Base-by-base conservation (phyloP, 768 basidiomycete genomes). In the Xerocomellus intermedius region DNA sequence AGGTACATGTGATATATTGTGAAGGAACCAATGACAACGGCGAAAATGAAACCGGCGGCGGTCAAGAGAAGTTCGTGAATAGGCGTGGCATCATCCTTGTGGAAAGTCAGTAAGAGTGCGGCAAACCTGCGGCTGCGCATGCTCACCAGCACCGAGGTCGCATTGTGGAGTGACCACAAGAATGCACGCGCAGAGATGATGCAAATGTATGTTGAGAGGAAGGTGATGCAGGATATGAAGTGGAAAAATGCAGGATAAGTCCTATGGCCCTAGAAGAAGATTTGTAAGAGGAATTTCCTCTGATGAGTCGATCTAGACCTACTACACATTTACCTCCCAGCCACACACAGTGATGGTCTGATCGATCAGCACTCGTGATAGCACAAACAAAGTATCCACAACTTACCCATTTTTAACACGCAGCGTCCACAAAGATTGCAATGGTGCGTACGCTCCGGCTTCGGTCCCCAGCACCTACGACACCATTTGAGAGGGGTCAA, bases 271-370 rank as follows among this genome's bases (percentile, higher is more conserved):
- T 92, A 44, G 32, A 33, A 58, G 46, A 55, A 48, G 42, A 43
- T 37, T 9, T 21, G 35, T 36, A 35, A 42, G 51, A 48, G 8
- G 4, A 21, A 44, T 26, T 50, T 36, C 8, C 26, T 42, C 7
- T 8, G 12, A 48, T 17, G n/a, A n/a, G 16, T 38, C 9, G 17
- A 32, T 3, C 19, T 19, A 10, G 21, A 64, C 86, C 68, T 67
- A 89, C 90, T 54, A 94, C 80, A 69, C 91, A 94, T 66, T 78
- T 86, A 43, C 78, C 73, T 36, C 85, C 91, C 22, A 93, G 73
- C 91, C 91, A 94, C 7, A 86, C 87, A 65, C 91, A 94, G 64
- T 94, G 91, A 63, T 93, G 91, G 68, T 94, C 90, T 92, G 61
- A 50, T 42, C 50, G 48, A 43, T 62, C 41, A 68, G 58, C 17